These are phyloP conservation scores for Carex myosuroides DNA, from an alignment of 176 grass and related monocot species.

Conservation along the genomic window DNA sequence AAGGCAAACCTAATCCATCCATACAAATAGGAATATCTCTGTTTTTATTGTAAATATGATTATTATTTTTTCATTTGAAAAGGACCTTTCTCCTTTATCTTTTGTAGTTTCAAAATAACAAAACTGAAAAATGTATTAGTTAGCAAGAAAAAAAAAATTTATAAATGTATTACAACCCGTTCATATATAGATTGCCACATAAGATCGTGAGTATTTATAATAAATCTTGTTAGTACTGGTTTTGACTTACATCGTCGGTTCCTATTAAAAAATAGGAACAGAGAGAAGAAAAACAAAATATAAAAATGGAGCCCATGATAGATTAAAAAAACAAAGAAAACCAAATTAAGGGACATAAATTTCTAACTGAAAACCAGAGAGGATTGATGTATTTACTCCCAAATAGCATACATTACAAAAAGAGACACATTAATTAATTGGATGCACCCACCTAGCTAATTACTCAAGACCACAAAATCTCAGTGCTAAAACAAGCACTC, in stretches of 20 bases:
- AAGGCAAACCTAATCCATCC: not conserved
- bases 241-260: not conserved
- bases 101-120: not conserved
- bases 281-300: not conserved
- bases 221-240: not conserved
- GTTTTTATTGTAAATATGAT: not conserved
- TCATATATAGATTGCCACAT: not conserved
- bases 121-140: not conserved
- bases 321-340: not conserved
- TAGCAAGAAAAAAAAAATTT: not conserved
- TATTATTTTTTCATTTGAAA: not conserved
- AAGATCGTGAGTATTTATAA: not conserved
- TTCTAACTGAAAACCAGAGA: not conserved
- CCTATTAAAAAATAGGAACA: not conserved
- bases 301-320: not conserved
- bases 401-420: slow-evolving; percentile 19
- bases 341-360: too few relatives aligned
- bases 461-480: slow-evolving; percentile 16
- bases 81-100: not conserved
- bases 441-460: not conserved
- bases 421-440: not conserved
- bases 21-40: not conserved
- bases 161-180: not conserved
- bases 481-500: slow-evolving; percentile 10
- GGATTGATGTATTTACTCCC: not conserved